Evolutionary conservation across 352 stramenopile genomes (phyloP), one percentile per base, ranked within the genome.

Genomic region (Phytophthora ohioensis): DNA sequence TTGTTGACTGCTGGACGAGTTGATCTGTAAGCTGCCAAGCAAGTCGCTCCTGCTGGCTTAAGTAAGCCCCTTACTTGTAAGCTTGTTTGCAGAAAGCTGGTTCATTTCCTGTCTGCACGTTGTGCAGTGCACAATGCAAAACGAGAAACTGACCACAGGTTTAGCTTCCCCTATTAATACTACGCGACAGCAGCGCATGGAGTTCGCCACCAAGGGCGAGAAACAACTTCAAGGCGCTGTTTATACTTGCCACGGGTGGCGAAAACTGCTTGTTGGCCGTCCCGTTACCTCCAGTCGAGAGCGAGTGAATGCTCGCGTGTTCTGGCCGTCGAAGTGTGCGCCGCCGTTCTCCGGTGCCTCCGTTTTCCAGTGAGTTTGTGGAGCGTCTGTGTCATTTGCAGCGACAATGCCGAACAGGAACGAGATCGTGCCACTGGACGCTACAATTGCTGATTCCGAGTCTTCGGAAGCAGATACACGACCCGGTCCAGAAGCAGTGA

Each of bases 341-440:
- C 32, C 53, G 54, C 63, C 53, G 54, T 48, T 41, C 51, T 55
- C 42, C 43, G 51, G 61, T 62, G 41, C 13, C 57, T 56, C n/a
- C 31, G 39, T 68, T 48, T 39, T 48, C 41, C 38, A 58, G 36
- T 66, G 62, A 57, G 52, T 69, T 51, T 32, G n/a, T 47, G 21
- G 21, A 27, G 21, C 21, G 21, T 27, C 21, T 5, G 46, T 32
- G 46, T 32, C 54, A 60, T 13, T 7, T 5, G 34, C 64, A 61
- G 32, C 58, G 12, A 66, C 46, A 35, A 77, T 92, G 85, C 71
- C 78, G 21, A 78, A 71, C 47, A 79, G 78, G 67, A 92, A 91
- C 70, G 85, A 91, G 64, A 88, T 92, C 57, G 57, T 90, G 60
- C 85, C 83, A 60, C 75, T 92, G 43, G 51, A 75, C 17, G 39